Percentiles rank a stretch among this genome's conserved stretches.
phyloP scores from a whole-genome alignment of 148 eudicot species.

The Rhododendron molle region DNA sequence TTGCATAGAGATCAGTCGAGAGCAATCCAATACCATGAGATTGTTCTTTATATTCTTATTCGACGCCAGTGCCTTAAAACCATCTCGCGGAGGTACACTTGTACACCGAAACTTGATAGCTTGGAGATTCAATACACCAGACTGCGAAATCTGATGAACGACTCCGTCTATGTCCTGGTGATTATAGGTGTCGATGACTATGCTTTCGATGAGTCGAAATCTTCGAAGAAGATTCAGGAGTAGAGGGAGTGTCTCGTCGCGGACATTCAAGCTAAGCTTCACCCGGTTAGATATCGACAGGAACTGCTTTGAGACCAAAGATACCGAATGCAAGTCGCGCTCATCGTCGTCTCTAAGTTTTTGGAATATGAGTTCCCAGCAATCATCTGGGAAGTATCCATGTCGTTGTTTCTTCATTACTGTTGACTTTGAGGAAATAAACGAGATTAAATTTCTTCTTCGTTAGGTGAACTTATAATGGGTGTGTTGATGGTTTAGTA shows the following conservation, averaged over 20 bases:
- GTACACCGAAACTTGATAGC: no score
- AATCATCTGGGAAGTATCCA: not conserved
- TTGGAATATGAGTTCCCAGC: not conserved
- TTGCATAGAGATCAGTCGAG: no score
- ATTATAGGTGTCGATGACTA: no score
- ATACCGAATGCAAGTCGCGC: not conserved
- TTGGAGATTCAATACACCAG: no score
- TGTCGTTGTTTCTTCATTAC: not conserved
- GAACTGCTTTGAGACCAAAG: not conserved
- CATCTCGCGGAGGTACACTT: no score
- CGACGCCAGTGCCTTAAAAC: no score
- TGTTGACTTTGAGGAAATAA: not conserved
- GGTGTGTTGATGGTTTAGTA: no score
- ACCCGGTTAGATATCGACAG: not conserved
- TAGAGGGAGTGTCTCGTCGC: not conserved
- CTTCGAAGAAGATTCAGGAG: not conserved
- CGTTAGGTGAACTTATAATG: no score
- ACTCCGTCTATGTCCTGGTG: no score
- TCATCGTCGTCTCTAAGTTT: not conserved
- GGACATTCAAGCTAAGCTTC: not conserved
- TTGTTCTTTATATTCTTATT: no score
- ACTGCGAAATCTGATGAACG: no score
- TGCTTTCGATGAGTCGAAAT: not conserved
- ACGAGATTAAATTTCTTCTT: not conserved
- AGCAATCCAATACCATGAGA: no score